Base-by-base conservation (phyloP, 2,329 filamentous ascomycete species). In the Sporothrix brasiliensis region DNA sequence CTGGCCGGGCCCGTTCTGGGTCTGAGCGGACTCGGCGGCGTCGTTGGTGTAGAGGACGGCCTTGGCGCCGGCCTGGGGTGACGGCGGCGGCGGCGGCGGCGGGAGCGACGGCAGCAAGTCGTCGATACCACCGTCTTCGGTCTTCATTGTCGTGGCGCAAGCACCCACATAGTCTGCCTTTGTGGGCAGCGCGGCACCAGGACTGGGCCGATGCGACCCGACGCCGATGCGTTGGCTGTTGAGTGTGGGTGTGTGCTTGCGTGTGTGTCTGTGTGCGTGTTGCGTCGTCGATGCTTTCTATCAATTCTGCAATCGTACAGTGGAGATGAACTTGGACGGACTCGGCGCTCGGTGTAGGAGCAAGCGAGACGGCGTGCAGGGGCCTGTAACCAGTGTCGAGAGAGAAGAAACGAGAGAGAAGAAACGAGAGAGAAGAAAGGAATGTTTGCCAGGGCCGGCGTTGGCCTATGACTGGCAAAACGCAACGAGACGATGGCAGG, bases 61-160 rank as follows among this genome's bases (percentile, higher is more conserved):
- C 21, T 34, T 34, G 67, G 21, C 27, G 54, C 56, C 56, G 30
- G 21, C 50, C 7, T 41, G 47, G 27, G 67, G 67, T 54, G 58
- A 66, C 4, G 60, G 68, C 56, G 68, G 53, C 63, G 68, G 68
- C 39, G 58, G 67, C 47, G 67, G 63, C 50, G 69, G 67, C 58
- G 70, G 68, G 19, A 74, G 67, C 61, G 73, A 70, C 65, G 68
- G 60, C 27, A 73, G 54, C 34, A 73, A 53, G 69, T 66, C 67
- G 54, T 74, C 71, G 70, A 66, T 69, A 49, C 69, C 71, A 71
- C 69, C 68, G 71, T 73, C 74, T 73, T 74, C 74, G 68, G 73
- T 73, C 66, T 74, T 74, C 73, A 74, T 74, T 49, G 63, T 74
- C 1, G 41, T 11, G 69, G 66, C 21, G 58, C 61, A 49, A 47